Percentiles rank a stretch among this genome's conserved stretches.
Conservation (phyloP, 176 grass and related monocot genomes). For the Bothriochloa decipiens region DNA sequence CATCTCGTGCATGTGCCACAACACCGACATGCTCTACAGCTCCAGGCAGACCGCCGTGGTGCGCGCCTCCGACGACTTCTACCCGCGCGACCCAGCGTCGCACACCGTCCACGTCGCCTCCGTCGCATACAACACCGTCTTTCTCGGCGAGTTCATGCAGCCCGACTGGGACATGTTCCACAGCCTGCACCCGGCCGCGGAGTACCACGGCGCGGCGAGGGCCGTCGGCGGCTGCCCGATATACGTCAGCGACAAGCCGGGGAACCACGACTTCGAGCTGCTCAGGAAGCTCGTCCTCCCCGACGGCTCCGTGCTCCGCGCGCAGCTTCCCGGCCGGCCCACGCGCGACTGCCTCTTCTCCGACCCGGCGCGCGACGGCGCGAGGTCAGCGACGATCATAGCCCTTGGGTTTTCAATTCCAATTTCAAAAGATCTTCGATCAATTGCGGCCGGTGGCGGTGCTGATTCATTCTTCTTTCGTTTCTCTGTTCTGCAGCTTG, state of each 20-base stretch:
- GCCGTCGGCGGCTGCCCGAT: constrained; percentile 64
- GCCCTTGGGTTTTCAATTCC: too few relatives aligned
- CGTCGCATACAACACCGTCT: constrained; percentile 78
- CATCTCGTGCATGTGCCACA: constrained; percentile 92
- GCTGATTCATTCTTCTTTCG: background rate
- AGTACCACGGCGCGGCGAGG: constrained; percentile 81
- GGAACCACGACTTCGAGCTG: constrained; percentile 75
- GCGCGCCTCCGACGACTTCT: constrained; percentile 89
- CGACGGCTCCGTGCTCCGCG: constrained; percentile 74
- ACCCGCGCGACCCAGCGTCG: constrained; percentile 78
- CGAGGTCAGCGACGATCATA: constrained; percentile 41
- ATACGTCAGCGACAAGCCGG: constrained; percentile 86
- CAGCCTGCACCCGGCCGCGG: constrained; percentile 74
- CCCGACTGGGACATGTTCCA: constrained; percentile 99
- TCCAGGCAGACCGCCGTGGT: constrained; percentile 65
- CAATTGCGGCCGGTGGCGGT: background rate
- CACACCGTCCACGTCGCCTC: constrained; percentile 80
- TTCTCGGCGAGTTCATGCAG: constrained; percentile 92
- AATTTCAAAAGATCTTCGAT: too few relatives aligned
- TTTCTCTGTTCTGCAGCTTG: constrained; percentile 37
- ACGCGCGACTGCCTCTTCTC: constrained; percentile 82
- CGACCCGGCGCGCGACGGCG: constrained; percentile 74
- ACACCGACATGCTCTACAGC: constrained; percentile 80
- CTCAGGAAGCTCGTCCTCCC: constrained; percentile 81
- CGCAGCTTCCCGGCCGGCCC: constrained; percentile 67